These are phyloP conservation scores for Ceratonia siliqua DNA, from an alignment of 306 rosid genomes.

Conservation along the genomic window DNA sequence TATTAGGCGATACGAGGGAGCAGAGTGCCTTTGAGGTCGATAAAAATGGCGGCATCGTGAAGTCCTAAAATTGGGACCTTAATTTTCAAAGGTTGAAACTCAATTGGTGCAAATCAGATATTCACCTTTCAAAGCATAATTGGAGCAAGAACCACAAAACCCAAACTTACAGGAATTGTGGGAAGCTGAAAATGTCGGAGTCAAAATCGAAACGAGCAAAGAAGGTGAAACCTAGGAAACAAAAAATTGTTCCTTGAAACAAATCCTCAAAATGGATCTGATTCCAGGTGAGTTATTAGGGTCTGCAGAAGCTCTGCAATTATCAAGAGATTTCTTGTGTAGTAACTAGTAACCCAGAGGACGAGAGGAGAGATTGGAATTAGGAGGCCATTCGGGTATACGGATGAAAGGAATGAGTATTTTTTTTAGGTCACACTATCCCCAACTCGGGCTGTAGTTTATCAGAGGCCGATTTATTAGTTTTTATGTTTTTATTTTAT, in stretches of 20 bases:
- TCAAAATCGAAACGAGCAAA: background rate
- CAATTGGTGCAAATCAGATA: constrained; percentile 3
- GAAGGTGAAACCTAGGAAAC: constrained; percentile 35
- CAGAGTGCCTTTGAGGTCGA: constrained; percentile 57
- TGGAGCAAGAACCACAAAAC: background rate
- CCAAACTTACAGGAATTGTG: background rate
- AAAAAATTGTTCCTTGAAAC: background rate
- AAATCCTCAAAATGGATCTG: background rate
- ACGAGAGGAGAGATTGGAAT: background rate
- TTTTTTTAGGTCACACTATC: too few species aligned
- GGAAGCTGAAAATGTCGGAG: background rate
- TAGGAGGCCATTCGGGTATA: background rate
- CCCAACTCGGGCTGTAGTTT: too few species aligned
- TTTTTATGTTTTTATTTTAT: too few species aligned
- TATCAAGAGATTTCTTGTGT: background rate
- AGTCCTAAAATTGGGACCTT: constrained; percentile 4
- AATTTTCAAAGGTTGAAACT: background rate
- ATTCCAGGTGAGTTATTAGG: too few species aligned
- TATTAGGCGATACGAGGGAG: constrained; percentile 48
- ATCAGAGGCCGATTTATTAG: too few species aligned
- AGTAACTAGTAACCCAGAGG: too few species aligned
- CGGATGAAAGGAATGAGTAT: too few species aligned
- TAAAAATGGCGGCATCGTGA: constrained; percentile 64
- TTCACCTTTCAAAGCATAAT: background rate
- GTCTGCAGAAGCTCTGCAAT: too few species aligned